phyloP scores from a whole-genome alignment of 169 alveolate species.

The Cystoisospora suis region DNA sequence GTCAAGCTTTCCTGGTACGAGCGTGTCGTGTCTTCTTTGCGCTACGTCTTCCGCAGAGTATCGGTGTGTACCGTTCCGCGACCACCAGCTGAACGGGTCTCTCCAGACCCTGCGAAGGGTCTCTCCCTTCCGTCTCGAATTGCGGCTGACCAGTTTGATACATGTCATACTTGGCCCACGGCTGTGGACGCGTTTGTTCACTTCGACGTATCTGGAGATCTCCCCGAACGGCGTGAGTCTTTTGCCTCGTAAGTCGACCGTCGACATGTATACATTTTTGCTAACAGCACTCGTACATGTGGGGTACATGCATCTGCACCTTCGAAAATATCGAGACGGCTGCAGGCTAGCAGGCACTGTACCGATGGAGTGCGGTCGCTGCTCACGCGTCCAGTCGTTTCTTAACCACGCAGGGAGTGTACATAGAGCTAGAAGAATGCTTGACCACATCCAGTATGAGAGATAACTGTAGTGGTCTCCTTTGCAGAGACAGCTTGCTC shows the following conservation, averaged over 20 bases:
- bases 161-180: neutral
- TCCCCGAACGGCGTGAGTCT: constrained; percentile 23
- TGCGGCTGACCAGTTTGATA: neutral
- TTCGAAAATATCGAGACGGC: too few species aligned
- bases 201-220: constrained; percentile 17
- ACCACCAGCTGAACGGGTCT: neutral
- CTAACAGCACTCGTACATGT: too few species aligned
- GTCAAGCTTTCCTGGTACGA: neutral
- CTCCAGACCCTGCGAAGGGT: neutral
- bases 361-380: too few species aligned
- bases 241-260: constrained; percentile 30
- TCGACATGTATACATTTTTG: too few species aligned
- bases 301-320: too few species aligned
- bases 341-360: too few species aligned
- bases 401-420: too few species aligned
- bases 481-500: too few species aligned
- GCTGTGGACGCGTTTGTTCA: neutral
- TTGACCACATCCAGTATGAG: too few species aligned
- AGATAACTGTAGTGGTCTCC: too few species aligned
- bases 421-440: too few species aligned
- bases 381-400: too few species aligned
- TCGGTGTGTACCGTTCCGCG: neutral
- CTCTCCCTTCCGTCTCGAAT: neutral
- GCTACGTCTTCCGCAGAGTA: neutral
- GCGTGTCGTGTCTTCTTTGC: neutral